Base-by-base conservation (phyloP, 176 grass and related monocot species). In the Alloteropsis semialata region DNA sequence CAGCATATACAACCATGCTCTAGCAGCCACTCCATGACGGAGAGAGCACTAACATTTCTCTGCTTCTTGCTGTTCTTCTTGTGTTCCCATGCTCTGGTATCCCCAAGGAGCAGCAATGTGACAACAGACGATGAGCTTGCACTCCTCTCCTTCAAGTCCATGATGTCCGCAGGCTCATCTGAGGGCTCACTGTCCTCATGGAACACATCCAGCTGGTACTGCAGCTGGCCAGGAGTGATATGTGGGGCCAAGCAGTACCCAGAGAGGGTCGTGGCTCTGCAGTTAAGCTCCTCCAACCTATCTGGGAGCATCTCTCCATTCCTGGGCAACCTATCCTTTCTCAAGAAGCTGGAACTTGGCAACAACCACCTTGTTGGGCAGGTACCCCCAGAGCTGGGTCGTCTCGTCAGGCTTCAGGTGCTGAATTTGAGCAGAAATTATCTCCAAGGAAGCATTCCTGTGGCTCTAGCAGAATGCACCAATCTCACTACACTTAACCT, bases 141-240 rank as follows among this genome's bases (percentile, higher is more conserved):
- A 0, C 84, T 87, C 27, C 55, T 90, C 14, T 83, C 78, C 65
- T 86, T 90, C 46, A 90, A 86, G 27, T 74, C 84, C 51, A 54
- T 62, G 15, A 49, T 90, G 18, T 57, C 36, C 10, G 48, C 18
- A 24, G 28, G 82, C 25, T 46, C 72, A 7, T 50, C 50, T 2
- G 36, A 48, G 4, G 21, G 15, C 1, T 27, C 22, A 4, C 69
- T 90, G 53, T 68, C 78, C 0, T 86, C 78, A 22, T 86, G 84
- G 84, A 90, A 83, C 22, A 21, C 30, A 8, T 54, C 84, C 27
- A 30, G 53, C 8, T 49, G 21, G 16, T 74, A 62, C 32, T 91
- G 84, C 59, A 55, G 42, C 5, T 91, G 84, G 89, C 4, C 9
- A 22, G 89, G 89, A 0, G 49, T 91, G 57, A 43, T 2, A 0